Base-by-base conservation (phyloP, 2,329 filamentous ascomycete species). In the Grosmannia clavigera region DNA sequence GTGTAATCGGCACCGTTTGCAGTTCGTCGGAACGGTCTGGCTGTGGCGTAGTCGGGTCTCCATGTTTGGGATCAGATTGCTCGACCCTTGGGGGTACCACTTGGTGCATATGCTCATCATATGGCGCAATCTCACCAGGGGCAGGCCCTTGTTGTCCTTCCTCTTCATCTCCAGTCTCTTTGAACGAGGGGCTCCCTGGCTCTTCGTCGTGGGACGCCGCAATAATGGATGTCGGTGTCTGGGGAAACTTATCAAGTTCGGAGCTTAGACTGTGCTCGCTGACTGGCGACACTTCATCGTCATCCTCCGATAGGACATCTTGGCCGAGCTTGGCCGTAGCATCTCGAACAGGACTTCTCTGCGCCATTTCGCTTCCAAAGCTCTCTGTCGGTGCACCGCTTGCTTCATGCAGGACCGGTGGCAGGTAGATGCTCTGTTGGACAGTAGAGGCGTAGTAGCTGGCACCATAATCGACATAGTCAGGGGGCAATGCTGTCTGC, bases 391-490 rank as follows among this genome's bases (percentile, higher is more conserved):
- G 50, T 35, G 51, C 29, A 22, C 50, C 27, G 1, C 10, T n/a
- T 5, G 51, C 16, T 33, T 16, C 29, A 14, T 55, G n/a, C 25
- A 29, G 10, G 22, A 12, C 12, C 48, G 48, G 22, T 16, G 12
- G 22, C 0, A 54, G 56, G 22, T 57, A 60, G 0, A 58, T 46
- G 5, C 40, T 63, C 43, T 63, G 58, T 53, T 58, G 50, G 9
- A 54, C 19, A 6, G 43, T 43, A 3, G 60, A 59, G 2, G 58
- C 57, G 16, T 62, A 60, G 55, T 62, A 59, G 48, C 35, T 64
- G 60, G 57, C 61, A 2, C 56, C 54, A 16, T 57, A 40, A 40
- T 61, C 62, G 14, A 59, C 55, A 7, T 58, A 56, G 14, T 58
- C 54, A 7, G 57, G 5, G 3, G 25, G 22, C n/a, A 31, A 22